These are phyloP conservation scores for Ammopiptanthus mongolicus DNA, from an alignment of 306 rosid genomes.

Conservation along the genomic window DNA sequence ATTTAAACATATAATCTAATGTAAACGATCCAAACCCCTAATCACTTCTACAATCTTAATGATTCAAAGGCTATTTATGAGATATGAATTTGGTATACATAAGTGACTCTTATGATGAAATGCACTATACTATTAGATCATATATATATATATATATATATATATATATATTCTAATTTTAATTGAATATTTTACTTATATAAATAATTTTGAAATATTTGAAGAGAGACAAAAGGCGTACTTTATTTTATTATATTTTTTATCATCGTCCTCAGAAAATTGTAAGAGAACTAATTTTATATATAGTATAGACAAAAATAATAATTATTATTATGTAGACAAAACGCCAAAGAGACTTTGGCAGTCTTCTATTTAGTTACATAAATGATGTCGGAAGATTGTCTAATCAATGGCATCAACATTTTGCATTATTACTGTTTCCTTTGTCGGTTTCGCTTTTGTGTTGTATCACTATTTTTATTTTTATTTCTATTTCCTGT, in stretches of 20 bases:
- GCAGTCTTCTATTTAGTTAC: constrained; percentile 12
- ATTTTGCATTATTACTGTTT: constrained; percentile 27
- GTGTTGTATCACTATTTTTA: constrained; percentile 5
- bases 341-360: constrained; percentile 26
- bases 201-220: neutral
- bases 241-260: neutral
- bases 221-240: neutral
- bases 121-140: too few relatives aligned
- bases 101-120: too few relatives aligned
- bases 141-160: too few relatives aligned
- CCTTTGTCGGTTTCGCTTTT: constrained; percentile 27
- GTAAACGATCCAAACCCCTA: too few relatives aligned
- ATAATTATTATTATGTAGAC: neutral
- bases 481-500: neutral
- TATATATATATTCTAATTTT: too few relatives aligned
- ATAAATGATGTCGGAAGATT: constrained; percentile 34
- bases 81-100: too few relatives aligned
- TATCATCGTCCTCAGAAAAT: neutral
- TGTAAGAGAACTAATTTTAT: neutral
- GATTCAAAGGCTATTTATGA: too few relatives aligned
- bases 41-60: too few relatives aligned
- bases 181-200: neutral
- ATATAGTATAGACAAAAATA: neutral
- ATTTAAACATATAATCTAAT: too few relatives aligned
- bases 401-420: constrained; percentile 22